Evolutionary conservation across 306 rosid genomes (phyloP).

Genomic region (Cucumis sativus): Cucumber_9930_V3 NC_026655.2:7385501-7386000

Average conservation of each 20-base stretch:
- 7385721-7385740: neutral
- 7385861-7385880: neutral
- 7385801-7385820: neutral
- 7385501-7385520: neutral
- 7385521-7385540: no score
- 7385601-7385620: neutral
- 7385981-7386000: neutral
- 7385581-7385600: neutral
- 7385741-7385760: neutral
- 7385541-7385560: neutral
- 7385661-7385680: constrained; percentile 11
- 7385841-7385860: neutral
- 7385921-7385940: neutral
- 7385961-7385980: neutral
- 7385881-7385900: neutral
- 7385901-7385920: neutral
- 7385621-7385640: constrained; percentile 26
- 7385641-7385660: constrained; percentile 19
- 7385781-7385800: neutral
- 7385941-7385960: neutral
- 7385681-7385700: constrained; percentile 9
- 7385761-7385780: neutral
- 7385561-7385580: neutral
- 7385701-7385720: neutral
- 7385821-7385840: neutral